These are phyloP conservation scores for Zopfia rhizophila DNA, from an alignment of 2,329 filamentous ascomycete genomes.

Conservation along the genomic window DNA sequence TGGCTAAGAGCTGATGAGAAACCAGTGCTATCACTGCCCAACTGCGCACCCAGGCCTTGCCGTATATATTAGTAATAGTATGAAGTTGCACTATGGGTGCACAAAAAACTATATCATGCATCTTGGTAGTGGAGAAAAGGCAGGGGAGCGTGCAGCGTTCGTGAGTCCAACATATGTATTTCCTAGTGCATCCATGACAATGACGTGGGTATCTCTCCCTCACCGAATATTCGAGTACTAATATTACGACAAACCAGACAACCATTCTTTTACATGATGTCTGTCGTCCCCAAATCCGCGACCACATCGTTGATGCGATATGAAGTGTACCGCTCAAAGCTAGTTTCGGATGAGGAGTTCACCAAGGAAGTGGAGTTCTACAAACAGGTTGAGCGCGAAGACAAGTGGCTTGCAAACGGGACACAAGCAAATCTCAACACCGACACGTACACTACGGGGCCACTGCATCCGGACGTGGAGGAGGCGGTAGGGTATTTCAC, in stretches of 20 bases:
- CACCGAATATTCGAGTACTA: background rate
- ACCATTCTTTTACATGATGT: conserved; percentile 71
- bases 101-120: conserved; percentile 14
- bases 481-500: conserved; percentile 64
- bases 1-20: too few relatives aligned
- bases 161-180: conserved; percentile 13
- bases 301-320: conserved; percentile 65
- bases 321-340: conserved; percentile 69
- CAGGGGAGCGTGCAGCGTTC: conserved; percentile 10
- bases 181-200: conserved; percentile 18
- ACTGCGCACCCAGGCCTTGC: conserved; percentile 67
- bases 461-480: conserved; percentile 68
- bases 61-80: conserved; percentile 60
- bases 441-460: conserved; percentile 68
- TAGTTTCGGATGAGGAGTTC: conserved; percentile 67
- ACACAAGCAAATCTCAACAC: conserved; percentile 68
- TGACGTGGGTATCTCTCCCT: conserved; percentile 7
- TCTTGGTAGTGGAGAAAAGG: conserved; percentile 14
- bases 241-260: conserved; percentile 42
- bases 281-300: conserved; percentile 65
- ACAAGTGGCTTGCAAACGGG: conserved; percentile 67
- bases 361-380: conserved; percentile 65
- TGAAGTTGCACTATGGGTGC: conserved; percentile 57
- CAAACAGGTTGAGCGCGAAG: conserved; percentile 69
- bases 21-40: conserved; percentile 71